Base-by-base conservation (phyloP, 495 filamentous ascomycete genomes). In the Aspergillus conjunctus region DNA sequence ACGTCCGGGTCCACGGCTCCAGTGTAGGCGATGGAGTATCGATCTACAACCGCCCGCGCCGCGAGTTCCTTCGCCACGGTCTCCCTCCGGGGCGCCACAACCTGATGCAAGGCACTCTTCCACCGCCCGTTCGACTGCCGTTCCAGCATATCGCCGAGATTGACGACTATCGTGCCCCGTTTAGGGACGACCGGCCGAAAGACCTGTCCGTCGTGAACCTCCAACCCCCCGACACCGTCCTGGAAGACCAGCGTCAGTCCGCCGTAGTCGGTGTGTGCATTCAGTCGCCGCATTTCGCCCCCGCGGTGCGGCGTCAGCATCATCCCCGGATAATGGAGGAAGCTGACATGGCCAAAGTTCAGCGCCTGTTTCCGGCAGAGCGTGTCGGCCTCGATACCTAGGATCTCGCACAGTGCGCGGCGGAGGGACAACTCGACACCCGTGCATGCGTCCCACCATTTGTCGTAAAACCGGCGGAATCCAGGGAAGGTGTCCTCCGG, bases 1-100 rank as follows among this genome's bases (percentile, higher is more conserved):
- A 9, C 17, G 17, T 58, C 46, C 0, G 31, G 46, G 51, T 58
- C 46, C 12, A 46, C 45, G 17, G 31, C 31, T 11, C 51, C 22
- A 51, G 51, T 51, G 21, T 58, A 58, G 9, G 56, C 45, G 51
- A 58, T 58, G 3, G 46, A 58, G 34, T 51, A 58, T 22, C 56
- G 7, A 7, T 32, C 18, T 12, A n/a, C 39, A 18, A 33, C 51
- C 56, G 51, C 43, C 7, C 33, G 17, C 12, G 32, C 46, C 10
- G 43, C n/a, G 7, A n/a, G n/a, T 4, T 31, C 54, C n/a, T 14
- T 46, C 8, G 14, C 56, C 43, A 14, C 43, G 17, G 11, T 45
- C 43, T 45, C 43, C 1, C 7, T n/a, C 14, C 11, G 43, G 11
- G 43, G 43, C 12, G 43, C 43, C 17, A 9, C 7, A 17, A 59